Conservation (phyloP, 257 asterid species). For the Lantana camara region DNA sequence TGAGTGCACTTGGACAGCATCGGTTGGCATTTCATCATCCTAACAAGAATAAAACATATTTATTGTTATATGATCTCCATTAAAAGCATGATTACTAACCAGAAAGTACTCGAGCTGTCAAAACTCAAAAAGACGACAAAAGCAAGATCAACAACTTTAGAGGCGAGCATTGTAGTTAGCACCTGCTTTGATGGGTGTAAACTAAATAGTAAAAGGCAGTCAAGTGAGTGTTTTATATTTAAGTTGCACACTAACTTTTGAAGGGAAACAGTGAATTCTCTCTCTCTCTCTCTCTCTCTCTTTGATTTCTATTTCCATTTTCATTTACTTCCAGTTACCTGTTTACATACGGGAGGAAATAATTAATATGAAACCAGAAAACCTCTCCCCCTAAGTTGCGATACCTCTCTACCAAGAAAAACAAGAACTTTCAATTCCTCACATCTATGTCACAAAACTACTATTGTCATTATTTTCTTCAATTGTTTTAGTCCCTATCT, state of each 20-base stretch:
- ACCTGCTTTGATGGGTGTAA: background rate
- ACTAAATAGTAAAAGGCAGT: slow-evolving; percentile 1
- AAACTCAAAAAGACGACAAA: slow-evolving; percentile 2
- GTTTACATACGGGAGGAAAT: slow-evolving; percentile 1
- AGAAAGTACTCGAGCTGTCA: slow-evolving; percentile 9
- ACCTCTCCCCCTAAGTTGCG: background rate
- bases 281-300: too few relatives aligned
- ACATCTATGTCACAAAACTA: background rate
- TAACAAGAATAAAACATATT: slow-evolving; percentile 35
- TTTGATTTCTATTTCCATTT: background rate
- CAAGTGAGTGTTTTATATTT: slow-evolving; percentile 8
- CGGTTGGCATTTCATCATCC: slow-evolving; percentile 48
- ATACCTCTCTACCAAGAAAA: slow-evolving; percentile 3
- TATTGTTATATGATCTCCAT: slow-evolving; percentile 5
- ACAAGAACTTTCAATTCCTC: slow-evolving; percentile 3
- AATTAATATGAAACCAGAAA: slow-evolving; percentile 10
- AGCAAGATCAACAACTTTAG: slow-evolving; percentile 11
- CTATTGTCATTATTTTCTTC: background rate
- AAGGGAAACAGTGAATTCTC: slow-evolving; percentile 1
- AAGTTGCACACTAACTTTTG: slow-evolving; percentile 9
- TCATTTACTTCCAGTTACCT: slow-evolving; percentile 5
- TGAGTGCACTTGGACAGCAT: slow-evolving; percentile 33
- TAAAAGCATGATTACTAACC: slow-evolving; percentile 19
- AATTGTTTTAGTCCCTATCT: slow-evolving; percentile 12
- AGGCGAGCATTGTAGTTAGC: slow-evolving; percentile 6